These are phyloP conservation scores for Chrysanthemum lavandulifolium DNA, from an alignment of 129 eudicot species.

Conservation along the genomic window DNA sequence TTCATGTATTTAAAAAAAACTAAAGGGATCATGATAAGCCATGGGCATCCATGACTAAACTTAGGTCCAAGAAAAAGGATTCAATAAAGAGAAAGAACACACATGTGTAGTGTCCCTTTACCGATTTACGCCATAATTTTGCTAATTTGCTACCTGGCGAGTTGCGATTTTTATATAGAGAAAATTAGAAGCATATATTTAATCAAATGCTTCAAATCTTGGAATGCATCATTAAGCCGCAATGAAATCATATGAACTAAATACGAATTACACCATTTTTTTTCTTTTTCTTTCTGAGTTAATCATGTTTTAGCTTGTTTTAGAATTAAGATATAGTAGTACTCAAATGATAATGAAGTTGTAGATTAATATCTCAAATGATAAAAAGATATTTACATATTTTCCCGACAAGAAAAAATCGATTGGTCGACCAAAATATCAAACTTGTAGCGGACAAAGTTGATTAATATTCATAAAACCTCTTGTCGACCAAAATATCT, in stretches of 20 bases:
- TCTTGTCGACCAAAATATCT: not conserved
- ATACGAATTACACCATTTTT: not conserved
- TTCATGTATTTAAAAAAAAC: not conserved
- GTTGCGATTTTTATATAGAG: too few species aligned
- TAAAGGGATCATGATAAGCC: not conserved
- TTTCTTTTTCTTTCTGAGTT: not conserved
- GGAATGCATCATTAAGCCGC: constrained; percentile 9
- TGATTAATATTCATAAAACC: not conserved
- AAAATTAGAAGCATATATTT: too few species aligned
- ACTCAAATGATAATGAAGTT: not conserved
- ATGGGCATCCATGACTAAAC: too few species aligned
- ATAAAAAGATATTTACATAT: not conserved
- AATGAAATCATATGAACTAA: not conserved
- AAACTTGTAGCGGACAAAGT: too few species aligned
- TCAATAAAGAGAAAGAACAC: not conserved
- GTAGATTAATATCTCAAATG: not conserved
- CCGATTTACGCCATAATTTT: too few species aligned
- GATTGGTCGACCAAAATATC: too few species aligned
- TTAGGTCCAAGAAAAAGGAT: not conserved
- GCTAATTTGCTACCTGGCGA: too few species aligned
- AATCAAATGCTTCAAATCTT: too few species aligned
- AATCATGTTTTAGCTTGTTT: not conserved
- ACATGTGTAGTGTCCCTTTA: too few species aligned
- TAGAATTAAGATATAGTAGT: too few species aligned
- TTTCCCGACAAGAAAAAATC: not conserved